Evolutionary conservation across 129 eudicot genomes (phyloP), one percentile per base, ranked within the genome.

Genomic region (Kitagawia praeruptora): DNA sequence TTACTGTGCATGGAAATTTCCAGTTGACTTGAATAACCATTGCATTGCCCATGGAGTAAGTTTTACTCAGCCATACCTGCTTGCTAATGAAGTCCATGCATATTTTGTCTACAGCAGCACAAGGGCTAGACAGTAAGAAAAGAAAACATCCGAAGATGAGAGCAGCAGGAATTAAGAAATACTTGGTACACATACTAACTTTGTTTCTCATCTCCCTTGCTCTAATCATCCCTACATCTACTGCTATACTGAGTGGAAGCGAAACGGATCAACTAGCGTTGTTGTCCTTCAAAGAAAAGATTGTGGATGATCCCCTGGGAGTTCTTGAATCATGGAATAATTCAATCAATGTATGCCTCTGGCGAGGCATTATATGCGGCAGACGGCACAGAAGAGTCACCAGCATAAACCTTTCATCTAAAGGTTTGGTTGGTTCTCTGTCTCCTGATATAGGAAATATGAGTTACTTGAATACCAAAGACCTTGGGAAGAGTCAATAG

Each of bases 371-470:
- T 41, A 56, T 0, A 77, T 77, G 80, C 80, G 23, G 40, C 51
- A 18, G 0, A 14, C 74, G 16, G 1, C 79, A 75, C 53, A n/a
- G 4, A 39, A 56, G 80, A 61, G 74, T 77, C 80, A 39, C 37
- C 70, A 42, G 51, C 73, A 2, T 58, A 42, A 44, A 56, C 41
- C 80, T 77, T 3, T 4, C 73, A 23, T 58, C 73, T 10, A 41
- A 4, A 40, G 28, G 27, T 31, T 18, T 77, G 40, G 80, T 61
- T 4, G 80, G 80, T 31, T 11, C 73, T 21, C 3, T 77, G 54
- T 61, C 74, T 39, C 80, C 53, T 61, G 27, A 42, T 27, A 25
- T 77, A 25, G 80, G 80, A 77, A 77, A 77, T 53, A 23, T 77
- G 53, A 56, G 73, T 69, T 77, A n/a, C 1, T 40, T 77, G 10